A percentile compares a stretch with the other conserved stretches of the same genome.
Conservation (phyloP, 306 rosid species). For the Vigna unguiculata region DNA sequence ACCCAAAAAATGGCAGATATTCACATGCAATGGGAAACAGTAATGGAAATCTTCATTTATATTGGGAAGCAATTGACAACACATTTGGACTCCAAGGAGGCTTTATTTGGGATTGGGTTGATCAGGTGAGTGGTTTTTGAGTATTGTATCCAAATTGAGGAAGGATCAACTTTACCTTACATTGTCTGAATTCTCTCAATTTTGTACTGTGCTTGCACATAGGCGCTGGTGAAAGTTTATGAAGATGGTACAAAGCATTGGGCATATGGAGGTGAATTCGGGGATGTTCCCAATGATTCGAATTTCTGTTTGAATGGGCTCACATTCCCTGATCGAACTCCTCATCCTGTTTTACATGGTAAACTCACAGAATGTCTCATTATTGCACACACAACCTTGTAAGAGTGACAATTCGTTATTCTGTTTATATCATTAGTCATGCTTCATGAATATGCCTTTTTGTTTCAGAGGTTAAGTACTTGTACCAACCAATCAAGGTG, state of each 20-base stretch:
- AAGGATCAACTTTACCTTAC: slow-evolving; percentile 2
- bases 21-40: slow-evolving; percentile 99
- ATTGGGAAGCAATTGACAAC: slow-evolving; percentile 96
- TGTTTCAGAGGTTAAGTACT: slow-evolving; percentile 83
- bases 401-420: slow-evolving; percentile 2
- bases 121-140: slow-evolving; percentile 62
- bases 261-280: slow-evolving; percentile 99
- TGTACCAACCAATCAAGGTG: slow-evolving; percentile 92
- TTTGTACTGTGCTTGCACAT: slow-evolving; percentile 36
- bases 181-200: neutral
- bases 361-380: slow-evolving; percentile 38
- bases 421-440: neutral
- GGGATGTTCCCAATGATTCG: slow-evolving; percentile 86
- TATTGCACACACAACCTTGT: neutral
- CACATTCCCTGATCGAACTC: slow-evolving; percentile 86
- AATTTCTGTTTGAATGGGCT: slow-evolving; percentile 91
- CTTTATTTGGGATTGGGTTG: slow-evolving; percentile 99
- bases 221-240: slow-evolving; percentile 73
- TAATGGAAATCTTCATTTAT: slow-evolving; percentile 81
- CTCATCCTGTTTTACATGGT: slow-evolving; percentile 95
- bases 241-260: slow-evolving; percentile 70
- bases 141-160: slow-evolving; percentile 32
- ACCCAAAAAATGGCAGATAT: slow-evolving; percentile 65
- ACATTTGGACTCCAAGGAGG: slow-evolving; percentile 99
- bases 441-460: slow-evolving; percentile 39